Evolutionary conservation across 1,139 yeast species (phyloP), one percentile per base, ranked within the genome.

Genomic region (Taphrina pruni): DNA sequence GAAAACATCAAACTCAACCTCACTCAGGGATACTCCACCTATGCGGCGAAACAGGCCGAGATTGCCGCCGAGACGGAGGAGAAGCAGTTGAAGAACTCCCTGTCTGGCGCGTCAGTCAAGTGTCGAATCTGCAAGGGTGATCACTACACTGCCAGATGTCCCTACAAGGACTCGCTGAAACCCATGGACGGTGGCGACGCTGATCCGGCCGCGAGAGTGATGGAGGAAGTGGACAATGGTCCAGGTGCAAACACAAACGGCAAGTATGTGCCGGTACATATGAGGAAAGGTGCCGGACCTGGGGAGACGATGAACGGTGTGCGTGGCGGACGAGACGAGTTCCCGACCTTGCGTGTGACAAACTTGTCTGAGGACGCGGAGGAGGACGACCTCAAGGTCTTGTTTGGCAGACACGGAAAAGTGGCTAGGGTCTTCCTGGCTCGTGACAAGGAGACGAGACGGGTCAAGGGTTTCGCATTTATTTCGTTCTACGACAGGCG

Each of bases 391-490:
- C 81, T 94, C 76, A 87, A 94, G 78, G 83, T 82, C 74, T 83
- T 91, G 78, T 87, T 93, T 76, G 84, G 84, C 68, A 84, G 86
- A 75, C 88, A 85, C 77, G 96, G 92, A 73, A 76, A 77, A 65
- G 84, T 92, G 75, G 87, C 86, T 75, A 88, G 97, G 81, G 90
- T 90, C 74, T 88, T 89, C 74, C 84, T 94, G 73, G 94, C 92
- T 72, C 88, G 91, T 82, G 91, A 93, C 82, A 89, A 92, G 81
- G 97, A 90, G 75, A 94, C 98, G 43, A 96, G 97, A 73, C 89
- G 89, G 79, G 90, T 97, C 70, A 89, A 94, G 82, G 99, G 99
- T 75, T 88, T 93, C 80, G 99, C 99, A n/a, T 94, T 91, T 79
- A 96, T 93, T 73, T 88, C 95, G 70, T 93, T 90, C 80, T 85